Evolutionary conservation across 2,329 filamentous ascomycete species (phyloP).

Genomic region (Phialemoniopsis sp.): DNA sequence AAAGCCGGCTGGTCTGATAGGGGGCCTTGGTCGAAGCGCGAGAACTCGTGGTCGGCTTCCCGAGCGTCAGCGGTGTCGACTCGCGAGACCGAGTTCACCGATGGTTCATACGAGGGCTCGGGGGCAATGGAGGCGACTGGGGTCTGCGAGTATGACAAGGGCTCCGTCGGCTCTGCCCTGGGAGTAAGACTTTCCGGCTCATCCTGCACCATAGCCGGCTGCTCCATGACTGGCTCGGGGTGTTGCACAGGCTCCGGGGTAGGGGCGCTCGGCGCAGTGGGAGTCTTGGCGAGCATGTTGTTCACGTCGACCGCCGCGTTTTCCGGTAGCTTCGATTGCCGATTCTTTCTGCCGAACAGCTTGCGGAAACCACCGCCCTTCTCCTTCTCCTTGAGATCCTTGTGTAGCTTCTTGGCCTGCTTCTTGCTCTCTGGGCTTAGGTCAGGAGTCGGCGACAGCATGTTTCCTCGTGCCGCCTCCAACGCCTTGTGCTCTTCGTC

Average conservation of each 20-base stretch:
- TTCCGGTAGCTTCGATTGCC: constrained; percentile 51
- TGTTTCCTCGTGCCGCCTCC: constrained; percentile 28
- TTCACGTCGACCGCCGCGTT: constrained; percentile 47
- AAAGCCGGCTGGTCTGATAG: constrained; percentile 84
- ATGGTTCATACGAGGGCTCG: constrained; percentile 37
- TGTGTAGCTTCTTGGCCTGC: constrained; percentile 51
- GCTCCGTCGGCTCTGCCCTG: constrained; percentile 13
- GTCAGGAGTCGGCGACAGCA: constrained; percentile 32
- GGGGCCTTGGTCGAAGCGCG: constrained; percentile 83
- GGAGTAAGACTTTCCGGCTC: constrained; percentile 16
- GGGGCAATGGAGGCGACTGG: constrained; percentile 13
- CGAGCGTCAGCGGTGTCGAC: constrained; percentile 55
- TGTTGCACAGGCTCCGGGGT: constrained; percentile 16
- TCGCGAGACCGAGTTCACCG: constrained; percentile 47
- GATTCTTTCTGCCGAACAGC: constrained; percentile 62
- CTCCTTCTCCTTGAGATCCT: constrained; percentile 40
- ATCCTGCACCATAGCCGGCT: constrained; percentile 10
- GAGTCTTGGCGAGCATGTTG: constrained; percentile 36
- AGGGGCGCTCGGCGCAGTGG: constrained; percentile 8
- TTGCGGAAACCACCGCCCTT: constrained; percentile 53
- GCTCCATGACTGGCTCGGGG: constrained; percentile 12
- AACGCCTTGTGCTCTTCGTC: constrained; percentile 23
- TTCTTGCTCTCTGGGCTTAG: constrained; percentile 42
- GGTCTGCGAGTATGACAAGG: constrained; percentile 9
- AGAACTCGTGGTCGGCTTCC: constrained; percentile 57